A percentile compares a stretch with the other conserved stretches of the same genome.
These are phyloP conservation scores for Fistulina hepatica DNA, from an alignment of 1,284 basidiomycete genomes.

Conservation along the genomic window DNA sequence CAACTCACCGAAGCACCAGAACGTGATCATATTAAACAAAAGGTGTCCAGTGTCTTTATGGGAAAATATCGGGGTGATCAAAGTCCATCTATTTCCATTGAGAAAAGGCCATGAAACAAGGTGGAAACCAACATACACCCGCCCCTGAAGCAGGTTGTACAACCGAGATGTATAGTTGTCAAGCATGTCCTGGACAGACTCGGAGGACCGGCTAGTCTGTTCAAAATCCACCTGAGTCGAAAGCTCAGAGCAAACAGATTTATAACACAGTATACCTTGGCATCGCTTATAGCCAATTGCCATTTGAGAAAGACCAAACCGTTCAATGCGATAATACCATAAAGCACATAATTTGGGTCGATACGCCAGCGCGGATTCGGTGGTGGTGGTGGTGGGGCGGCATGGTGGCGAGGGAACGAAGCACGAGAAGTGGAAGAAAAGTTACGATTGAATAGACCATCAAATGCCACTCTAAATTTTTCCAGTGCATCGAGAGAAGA, in stretches of 20 bases:
- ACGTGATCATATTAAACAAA: slow-evolving; percentile 65
- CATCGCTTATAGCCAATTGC: slow-evolving; percentile 27
- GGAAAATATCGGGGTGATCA: slow-evolving; percentile 67
- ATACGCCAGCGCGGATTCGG: no score
- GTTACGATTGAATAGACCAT: no score
- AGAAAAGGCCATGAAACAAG: slow-evolving; percentile 4
- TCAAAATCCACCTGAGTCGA: slow-evolving; percentile 20
- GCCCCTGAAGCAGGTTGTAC: slow-evolving; percentile 55
- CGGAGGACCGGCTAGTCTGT: slow-evolving; percentile 30
- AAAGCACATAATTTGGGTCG: slow-evolving; percentile 25
- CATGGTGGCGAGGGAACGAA: no score
- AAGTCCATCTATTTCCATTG: slow-evolving; percentile 56
- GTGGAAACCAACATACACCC: slow-evolving; percentile 42
- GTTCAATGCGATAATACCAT: slow-evolving; percentile 32
- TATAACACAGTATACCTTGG: slow-evolving; percentile 18
- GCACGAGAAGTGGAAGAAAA: no score
- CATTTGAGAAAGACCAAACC: slow-evolving; percentile 31
- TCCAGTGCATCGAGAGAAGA: no score
- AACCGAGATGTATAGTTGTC: slow-evolving; percentile 60
- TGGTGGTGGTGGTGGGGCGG: no score
- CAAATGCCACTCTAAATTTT: no score
- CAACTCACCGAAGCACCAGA: slow-evolving; percentile 22
- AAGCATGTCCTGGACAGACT: slow-evolving; percentile 45
- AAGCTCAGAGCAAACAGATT: not conserved
- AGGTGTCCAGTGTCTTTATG: slow-evolving; percentile 58